phyloP scores from a whole-genome alignment of 768 basidiomycete species.

The Artomyces pyxidatus region DNA sequence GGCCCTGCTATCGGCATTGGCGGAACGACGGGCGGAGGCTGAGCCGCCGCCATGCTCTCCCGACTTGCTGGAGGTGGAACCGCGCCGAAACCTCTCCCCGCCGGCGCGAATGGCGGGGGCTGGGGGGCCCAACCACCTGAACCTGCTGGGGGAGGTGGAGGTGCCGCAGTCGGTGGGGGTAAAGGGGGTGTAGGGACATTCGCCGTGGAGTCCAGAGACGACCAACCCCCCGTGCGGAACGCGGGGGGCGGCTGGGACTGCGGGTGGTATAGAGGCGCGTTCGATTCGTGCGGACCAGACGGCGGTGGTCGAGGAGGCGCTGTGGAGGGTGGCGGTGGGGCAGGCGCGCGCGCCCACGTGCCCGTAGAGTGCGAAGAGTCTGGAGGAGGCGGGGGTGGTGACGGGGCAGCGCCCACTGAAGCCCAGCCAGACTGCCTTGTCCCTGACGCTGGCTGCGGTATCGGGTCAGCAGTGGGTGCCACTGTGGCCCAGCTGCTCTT shows the following conservation, averaged over 20 bases:
- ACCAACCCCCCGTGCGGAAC: constrained; percentile 61
- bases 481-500: constrained; percentile 8
- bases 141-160: background rate
- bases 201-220: constrained; percentile 48
- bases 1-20: too few species aligned
- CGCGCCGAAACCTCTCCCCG: background rate
- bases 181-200: background rate
- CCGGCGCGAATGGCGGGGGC: background rate
- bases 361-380: background rate
- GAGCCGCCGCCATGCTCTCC: background rate
- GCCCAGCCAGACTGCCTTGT: constrained; percentile 53
- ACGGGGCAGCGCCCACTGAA: constrained; percentile 35
- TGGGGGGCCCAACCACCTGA: background rate
- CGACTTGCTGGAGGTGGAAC: background rate
- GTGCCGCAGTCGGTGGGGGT: background rate
- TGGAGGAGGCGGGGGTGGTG: background rate
- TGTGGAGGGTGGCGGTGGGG: constrained; percentile 1
- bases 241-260: constrained; percentile 37
- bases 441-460: too few species aligned
- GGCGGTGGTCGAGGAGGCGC: background rate
- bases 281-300: too few species aligned
- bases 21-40: background rate
- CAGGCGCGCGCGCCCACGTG: background rate
- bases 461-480: constrained; percentile 6
- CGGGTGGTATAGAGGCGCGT: constrained; percentile 1